Evolutionary conservation across 208 protist species (phyloP).

Genomic region (Kentomonas sorsogonicus): DNA sequence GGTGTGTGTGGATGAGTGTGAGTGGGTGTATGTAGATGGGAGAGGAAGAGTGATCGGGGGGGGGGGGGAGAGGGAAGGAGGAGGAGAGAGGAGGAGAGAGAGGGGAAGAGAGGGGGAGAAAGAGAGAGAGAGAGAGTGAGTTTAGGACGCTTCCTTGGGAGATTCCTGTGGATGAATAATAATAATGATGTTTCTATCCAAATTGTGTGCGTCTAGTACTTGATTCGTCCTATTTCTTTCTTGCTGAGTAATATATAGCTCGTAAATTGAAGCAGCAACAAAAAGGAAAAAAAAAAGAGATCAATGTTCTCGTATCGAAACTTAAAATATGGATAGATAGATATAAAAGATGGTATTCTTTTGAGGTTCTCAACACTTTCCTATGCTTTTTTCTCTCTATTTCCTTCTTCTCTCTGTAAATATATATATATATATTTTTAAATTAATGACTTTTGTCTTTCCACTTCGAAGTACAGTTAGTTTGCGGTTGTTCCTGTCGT

Average conservation of each 20-base stretch:
- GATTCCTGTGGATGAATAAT: too few species aligned
- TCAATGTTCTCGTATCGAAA: neutral
- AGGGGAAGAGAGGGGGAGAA: neutral
- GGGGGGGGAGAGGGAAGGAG: neutral
- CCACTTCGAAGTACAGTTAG: too few species aligned
- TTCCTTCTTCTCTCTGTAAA: too few species aligned
- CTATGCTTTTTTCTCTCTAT: too few species aligned
- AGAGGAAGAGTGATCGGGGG: too few species aligned
- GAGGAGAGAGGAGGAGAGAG: neutral
- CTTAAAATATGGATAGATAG: neutral
- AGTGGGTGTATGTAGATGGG: too few species aligned
- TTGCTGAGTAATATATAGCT: neutral
- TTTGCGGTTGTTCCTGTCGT: neutral
- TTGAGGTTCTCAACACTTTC: too few species aligned
- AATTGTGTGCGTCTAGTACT: neutral
- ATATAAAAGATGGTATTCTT: neutral
- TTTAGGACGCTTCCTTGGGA: neutral
- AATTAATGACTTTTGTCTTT: too few species aligned
- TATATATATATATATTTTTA: neutral
- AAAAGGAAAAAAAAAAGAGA: conserved; percentile 10
- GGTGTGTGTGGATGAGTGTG: too few species aligned
- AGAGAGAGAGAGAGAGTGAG: neutral
- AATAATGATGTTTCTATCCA: neutral
- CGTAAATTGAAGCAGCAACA: conserved; percentile 1
- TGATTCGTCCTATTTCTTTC: neutral